These are phyloP conservation scores for Chrysoporthe cubensis DNA, from an alignment of 2,329 filamentous ascomycete species.

Conservation along the genomic window DNA sequence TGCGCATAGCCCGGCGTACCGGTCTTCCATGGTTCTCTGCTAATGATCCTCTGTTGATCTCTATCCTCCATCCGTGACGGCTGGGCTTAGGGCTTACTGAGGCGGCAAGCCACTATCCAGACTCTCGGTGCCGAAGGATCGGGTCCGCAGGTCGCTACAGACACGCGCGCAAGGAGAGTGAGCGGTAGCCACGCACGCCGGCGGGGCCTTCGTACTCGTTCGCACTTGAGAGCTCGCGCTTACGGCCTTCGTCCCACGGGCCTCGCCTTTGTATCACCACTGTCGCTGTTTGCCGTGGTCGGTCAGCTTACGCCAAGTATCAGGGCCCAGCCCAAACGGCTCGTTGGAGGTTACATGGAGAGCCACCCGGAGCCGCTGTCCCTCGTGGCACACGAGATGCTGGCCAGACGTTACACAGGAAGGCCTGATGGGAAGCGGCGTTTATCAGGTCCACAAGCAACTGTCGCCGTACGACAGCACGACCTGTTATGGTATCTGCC, in stretches of 20 bases:
- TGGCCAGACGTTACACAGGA: background rate
- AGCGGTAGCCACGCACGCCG: background rate
- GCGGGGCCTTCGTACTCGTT: background rate
- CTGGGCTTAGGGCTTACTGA: slow-evolving; percentile 6
- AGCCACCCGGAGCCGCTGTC: background rate
- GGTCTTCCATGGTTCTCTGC: background rate
- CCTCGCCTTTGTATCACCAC: slow-evolving; percentile 1
- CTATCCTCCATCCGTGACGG: background rate
- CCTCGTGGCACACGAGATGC: background rate
- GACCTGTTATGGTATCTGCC: background rate
- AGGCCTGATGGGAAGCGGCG: background rate
- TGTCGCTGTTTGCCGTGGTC: background rate
- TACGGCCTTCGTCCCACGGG: background rate
- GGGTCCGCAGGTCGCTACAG: background rate
- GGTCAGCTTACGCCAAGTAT: background rate
- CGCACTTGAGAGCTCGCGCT: background rate
- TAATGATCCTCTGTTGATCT: background rate
- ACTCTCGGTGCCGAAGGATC: slow-evolving; percentile 1
- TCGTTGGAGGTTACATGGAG: background rate
- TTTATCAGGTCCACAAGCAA: background rate
- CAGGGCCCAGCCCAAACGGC: background rate
- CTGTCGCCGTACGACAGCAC: background rate
- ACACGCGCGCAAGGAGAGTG: background rate
- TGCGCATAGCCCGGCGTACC: background rate
- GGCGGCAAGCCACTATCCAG: slow-evolving; percentile 2